Evolutionary conservation across 257 asterid species (phyloP).

Genomic region (Salvia splendens): DNA sequence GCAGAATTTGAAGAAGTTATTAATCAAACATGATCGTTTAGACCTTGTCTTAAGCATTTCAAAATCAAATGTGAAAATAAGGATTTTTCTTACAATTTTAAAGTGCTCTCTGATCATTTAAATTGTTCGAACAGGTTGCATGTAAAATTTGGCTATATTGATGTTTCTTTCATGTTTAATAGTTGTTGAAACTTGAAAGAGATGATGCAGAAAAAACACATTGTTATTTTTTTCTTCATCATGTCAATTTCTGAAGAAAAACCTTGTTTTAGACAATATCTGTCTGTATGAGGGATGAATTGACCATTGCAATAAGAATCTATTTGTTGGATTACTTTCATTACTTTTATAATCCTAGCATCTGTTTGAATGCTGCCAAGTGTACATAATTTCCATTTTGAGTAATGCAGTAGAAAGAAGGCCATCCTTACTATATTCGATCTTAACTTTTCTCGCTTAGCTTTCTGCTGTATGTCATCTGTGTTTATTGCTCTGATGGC

Average conservation of each 20-base stretch:
- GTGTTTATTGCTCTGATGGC: not conserved
- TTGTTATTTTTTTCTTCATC: not conserved
- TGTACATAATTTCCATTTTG: not conserved
- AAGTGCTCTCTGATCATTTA: not conserved
- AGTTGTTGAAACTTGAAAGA: slow-evolving; percentile 7
- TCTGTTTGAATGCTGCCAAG: not conserved
- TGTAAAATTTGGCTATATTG: not conserved
- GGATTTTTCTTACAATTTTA: not conserved
- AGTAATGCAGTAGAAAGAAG: slow-evolving; percentile 8
- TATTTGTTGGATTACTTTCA: not conserved
- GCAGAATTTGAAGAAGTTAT: not conserved
- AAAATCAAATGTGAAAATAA: not conserved
- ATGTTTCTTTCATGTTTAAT: not conserved
- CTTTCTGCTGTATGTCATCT: not conserved
- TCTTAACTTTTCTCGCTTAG: slow-evolving; percentile 5
- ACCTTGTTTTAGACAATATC: too few relatives aligned
- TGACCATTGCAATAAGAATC: not conserved
- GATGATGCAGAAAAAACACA: not conserved
- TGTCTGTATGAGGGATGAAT: not conserved
- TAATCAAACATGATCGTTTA: not conserved
- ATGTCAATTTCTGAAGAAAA: not conserved
- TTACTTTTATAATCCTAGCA: not conserved
- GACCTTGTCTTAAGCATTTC: not conserved
- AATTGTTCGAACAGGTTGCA: not conserved
- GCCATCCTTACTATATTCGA: not conserved